Conservation (phyloP, 192 early-diverging fungal genomes). For the Coemansia sp. region DNA sequence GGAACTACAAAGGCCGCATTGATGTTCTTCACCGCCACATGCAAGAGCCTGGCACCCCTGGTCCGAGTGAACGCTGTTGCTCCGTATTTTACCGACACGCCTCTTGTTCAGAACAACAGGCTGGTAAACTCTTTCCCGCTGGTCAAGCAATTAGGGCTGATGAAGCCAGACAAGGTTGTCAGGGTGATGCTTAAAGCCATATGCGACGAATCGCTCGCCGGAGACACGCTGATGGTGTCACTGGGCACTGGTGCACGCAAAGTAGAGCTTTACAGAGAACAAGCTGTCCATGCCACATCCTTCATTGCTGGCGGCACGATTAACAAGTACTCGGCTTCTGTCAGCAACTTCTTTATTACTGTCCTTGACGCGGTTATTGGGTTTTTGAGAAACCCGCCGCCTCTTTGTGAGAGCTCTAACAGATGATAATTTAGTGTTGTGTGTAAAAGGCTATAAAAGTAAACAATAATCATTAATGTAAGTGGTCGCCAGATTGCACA, state of each 20-base stretch:
- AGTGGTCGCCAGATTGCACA: not conserved
- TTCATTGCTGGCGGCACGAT: conserved; percentile 37
- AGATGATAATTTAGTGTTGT: not conserved
- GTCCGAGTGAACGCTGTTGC: conserved; percentile 68
- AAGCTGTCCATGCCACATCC: conserved; percentile 26
- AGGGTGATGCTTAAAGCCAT: conserved; percentile 60
- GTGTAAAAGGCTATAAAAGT: not conserved
- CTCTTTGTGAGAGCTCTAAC: not conserved
- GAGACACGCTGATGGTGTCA: conserved; percentile 54
- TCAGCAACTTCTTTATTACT: conserved; percentile 16
- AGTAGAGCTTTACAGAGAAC: conserved; percentile 32
- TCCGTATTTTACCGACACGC: conserved; percentile 60
- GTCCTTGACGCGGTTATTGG: conserved; percentile 20
- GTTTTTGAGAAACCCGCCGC: conserved; percentile 17
- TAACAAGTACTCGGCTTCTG: conserved; percentile 19
- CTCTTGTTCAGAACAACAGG: conserved; percentile 49
- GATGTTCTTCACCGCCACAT: conserved; percentile 59
- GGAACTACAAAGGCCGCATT: conserved; percentile 76
- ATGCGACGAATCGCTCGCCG: conserved; percentile 54
- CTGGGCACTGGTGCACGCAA: conserved; percentile 33
- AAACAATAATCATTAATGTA: conserved; percentile 7
- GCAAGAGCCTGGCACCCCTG: conserved; percentile 41
- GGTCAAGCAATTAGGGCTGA: conserved; percentile 31
- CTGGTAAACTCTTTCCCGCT: conserved; percentile 32
- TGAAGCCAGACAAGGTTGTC: conserved; percentile 54